A percentile compares a stretch with the other conserved stretches of the same genome.
Conservation (phyloP, 495 filamentous ascomycete species). For the Entonaema liquescens region DNA sequence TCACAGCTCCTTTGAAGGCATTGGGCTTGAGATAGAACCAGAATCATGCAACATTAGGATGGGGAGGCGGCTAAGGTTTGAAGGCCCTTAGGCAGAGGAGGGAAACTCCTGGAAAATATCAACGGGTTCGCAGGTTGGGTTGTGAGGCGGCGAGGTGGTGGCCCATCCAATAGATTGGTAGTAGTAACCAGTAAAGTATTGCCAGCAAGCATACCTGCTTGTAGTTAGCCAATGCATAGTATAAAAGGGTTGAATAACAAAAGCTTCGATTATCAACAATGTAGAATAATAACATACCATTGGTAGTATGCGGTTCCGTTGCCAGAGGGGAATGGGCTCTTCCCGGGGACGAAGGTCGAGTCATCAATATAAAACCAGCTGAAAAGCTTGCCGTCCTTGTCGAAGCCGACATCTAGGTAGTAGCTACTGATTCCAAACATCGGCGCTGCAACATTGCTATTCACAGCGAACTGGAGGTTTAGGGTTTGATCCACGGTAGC, state of each 20-base stretch:
- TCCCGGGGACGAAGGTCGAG: slow-evolving; percentile 35
- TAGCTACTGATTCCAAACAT: slow-evolving; percentile 47
- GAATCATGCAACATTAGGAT: slow-evolving; percentile 5
- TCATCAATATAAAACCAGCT: slow-evolving; percentile 59
- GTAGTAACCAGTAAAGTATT: slow-evolving; percentile 59
- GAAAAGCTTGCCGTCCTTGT: slow-evolving; percentile 52
- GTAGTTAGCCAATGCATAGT: not conserved
- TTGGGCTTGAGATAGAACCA: not conserved
- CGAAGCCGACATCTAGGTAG: slow-evolving; percentile 53
- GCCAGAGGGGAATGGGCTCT: slow-evolving; percentile 23
- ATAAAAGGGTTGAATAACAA: not conserved
- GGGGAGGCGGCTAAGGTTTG: not conserved
- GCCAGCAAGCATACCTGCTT: slow-evolving; percentile 52
- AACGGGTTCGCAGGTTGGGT: slow-evolving; percentile 64
- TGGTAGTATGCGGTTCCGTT: slow-evolving; percentile 43
- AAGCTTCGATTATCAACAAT: not conserved
- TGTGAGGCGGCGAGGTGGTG: slow-evolving; percentile 56
- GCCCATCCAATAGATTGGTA: slow-evolving; percentile 63
- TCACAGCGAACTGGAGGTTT: slow-evolving; percentile 49
- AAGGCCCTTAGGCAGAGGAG: not conserved
- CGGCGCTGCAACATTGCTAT: slow-evolving; percentile 62
- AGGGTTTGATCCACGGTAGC: slow-evolving; percentile 48
- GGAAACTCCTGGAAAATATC: slow-evolving; percentile 46
- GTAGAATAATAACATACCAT: slow-evolving; percentile 50
- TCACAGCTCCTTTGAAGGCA: not conserved